Evolutionary conservation across 208 protist species (phyloP).

Genomic region (Crithidia sp.): DNA sequence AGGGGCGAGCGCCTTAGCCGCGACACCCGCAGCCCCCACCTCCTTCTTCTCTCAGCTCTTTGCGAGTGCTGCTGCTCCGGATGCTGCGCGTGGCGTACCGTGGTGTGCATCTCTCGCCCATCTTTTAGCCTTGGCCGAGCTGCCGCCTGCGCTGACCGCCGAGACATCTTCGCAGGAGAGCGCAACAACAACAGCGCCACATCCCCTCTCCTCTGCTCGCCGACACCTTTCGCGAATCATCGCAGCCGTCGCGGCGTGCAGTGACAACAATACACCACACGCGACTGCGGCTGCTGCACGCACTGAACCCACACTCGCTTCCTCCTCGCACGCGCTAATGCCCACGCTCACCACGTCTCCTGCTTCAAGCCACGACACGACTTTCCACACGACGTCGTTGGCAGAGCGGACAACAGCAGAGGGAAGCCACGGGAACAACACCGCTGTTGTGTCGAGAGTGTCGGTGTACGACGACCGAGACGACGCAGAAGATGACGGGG

Average conservation of each 20-base stretch:
- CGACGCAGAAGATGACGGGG: slow-evolving; percentile 10
- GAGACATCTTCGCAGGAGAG: not conserved
- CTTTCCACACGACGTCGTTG: too few species aligned
- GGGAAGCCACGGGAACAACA: not conserved
- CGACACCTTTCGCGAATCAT: slow-evolving; percentile 1
- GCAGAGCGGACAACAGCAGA: too few species aligned
- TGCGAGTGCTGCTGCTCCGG: slow-evolving; percentile 1
- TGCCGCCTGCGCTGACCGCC: slow-evolving; percentile 4
- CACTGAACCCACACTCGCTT: not conserved
- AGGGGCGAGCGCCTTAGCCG: too few species aligned
- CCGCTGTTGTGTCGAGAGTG: not conserved
- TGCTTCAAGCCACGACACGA: too few species aligned
- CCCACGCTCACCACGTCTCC: not conserved
- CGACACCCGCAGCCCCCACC: too few species aligned
- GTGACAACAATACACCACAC: not conserved
- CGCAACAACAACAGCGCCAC: not conserved
- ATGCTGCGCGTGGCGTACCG: not conserved
- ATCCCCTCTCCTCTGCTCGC: not conserved
- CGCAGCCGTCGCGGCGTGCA: not conserved
- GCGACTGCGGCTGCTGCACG: too few species aligned
- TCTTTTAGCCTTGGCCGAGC: slow-evolving; percentile 24
- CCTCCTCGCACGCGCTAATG: slow-evolving; percentile 11
- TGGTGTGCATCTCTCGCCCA: slow-evolving; percentile 16
- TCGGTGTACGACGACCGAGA: not conserved
- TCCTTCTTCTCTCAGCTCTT: slow-evolving; percentile 17